Evolutionary conservation across 768 basidiomycete genomes (phyloP).

Genomic region (Tylopilus rubrobrunneus): DNA sequence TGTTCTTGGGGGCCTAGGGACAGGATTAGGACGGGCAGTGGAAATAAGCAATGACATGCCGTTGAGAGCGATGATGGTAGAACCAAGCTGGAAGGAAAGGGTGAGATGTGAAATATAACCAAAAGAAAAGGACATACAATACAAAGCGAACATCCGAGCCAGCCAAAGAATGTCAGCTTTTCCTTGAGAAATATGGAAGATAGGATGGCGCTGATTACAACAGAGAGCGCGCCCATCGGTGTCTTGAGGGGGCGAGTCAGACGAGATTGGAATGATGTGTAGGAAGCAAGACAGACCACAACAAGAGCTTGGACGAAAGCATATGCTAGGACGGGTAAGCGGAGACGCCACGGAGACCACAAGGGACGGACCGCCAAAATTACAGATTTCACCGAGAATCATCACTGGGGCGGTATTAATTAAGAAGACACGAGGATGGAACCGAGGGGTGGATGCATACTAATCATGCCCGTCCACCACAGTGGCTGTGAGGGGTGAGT

Average conservation of each 20-base stretch:
- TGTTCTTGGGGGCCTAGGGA: slow-evolving; percentile 61
- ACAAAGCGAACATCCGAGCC: slow-evolving; percentile 90
- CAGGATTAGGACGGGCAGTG: background rate
- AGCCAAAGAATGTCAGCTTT: slow-evolving; percentile 91
- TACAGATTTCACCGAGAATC: slow-evolving; percentile 88
- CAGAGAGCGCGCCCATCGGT: slow-evolving; percentile 92
- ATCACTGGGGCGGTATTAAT: slow-evolving; percentile 52
- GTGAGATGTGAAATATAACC: background rate
- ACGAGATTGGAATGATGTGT: background rate
- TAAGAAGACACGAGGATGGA: background rate
- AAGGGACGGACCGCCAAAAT: slow-evolving; percentile 65
- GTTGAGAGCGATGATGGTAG: slow-evolving; percentile 88
- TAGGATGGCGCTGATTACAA: slow-evolving; percentile 90
- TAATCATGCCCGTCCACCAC: slow-evolving; percentile 95
- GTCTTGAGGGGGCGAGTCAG: slow-evolving; percentile 46
- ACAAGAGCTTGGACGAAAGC: slow-evolving; percentile 91
- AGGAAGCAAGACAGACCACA: slow-evolving; percentile 54
- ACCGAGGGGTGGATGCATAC: slow-evolving; percentile 30
- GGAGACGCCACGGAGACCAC: background rate
- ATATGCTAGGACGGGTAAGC: slow-evolving; percentile 49
- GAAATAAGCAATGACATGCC: slow-evolving; percentile 36
- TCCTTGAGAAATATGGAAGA: slow-evolving; percentile 94
- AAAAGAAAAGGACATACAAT: slow-evolving; percentile 56
- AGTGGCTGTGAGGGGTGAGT: slow-evolving; percentile 44
- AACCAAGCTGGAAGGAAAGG: slow-evolving; percentile 55